Base-by-base conservation (phyloP, 2,329 filamentous ascomycete genomes). In the Aspergillus sclerotialis region DNA sequence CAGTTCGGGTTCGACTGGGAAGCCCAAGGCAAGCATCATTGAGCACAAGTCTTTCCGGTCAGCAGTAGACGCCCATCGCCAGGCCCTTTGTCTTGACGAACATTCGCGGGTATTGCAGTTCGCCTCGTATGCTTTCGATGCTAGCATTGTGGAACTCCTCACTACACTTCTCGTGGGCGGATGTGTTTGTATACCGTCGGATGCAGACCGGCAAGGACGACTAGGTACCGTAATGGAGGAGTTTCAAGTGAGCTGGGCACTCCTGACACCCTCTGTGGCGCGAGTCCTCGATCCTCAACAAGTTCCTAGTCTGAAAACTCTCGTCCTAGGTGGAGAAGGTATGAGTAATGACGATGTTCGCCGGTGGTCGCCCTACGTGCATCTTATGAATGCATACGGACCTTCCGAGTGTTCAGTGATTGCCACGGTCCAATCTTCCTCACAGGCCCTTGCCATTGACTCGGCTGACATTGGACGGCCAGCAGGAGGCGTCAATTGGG, bases 241-340 rank as follows among this genome's bases (percentile, higher is more conserved):
- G 55, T 64, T 4, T 60, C 58, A 2, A 3, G 60, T 19, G 7
- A 63, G 63, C 27, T 56, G 50, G 39, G 53, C 54, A 6, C 36
- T 46, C 6, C 41, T 63, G 4, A 66, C 64, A 1, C 62, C 64
- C 3, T 56, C 56, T 4, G 38, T 50, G 12, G 49, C 47, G 12
- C 21, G 44, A 15, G 40, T 49, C 1, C 36, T 56, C 15, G 37
- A 47, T 11, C 47, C 51, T 30, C 47, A 49, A 4, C 55, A 12
- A 43, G 62, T 10, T 41, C 57, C n/a, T 46, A 34, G 46, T n/a
- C 39, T 66, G 28, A 58, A 30, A 8, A 30, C 11, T 7, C 7
- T 30, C 7, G 11, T 30, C 7, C 14, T 30, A 5, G 12, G 11
- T 17, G 28, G 28, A 7, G 28, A 30, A 16, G 15, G 13, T 8